Conservation (phyloP, 768 basidiomycete species). For the Chlorophyllum brunneum region DNA sequence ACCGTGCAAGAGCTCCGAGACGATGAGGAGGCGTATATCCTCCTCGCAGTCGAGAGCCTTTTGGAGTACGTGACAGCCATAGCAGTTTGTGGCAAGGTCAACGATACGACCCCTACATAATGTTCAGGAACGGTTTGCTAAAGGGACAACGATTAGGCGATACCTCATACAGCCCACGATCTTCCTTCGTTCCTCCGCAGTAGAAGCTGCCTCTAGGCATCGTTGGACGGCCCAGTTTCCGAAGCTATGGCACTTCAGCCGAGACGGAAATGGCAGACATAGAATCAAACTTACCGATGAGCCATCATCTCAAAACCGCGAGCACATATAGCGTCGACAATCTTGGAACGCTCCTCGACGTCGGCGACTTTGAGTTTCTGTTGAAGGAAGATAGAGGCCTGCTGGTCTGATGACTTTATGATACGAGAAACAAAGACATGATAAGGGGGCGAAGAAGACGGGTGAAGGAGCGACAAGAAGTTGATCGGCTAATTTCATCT, state of each 20-base stretch:
- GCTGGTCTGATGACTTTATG: slow-evolving; percentile 87
- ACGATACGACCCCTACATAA: slow-evolving; percentile 68
- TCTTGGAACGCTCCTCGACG: slow-evolving; percentile 69
- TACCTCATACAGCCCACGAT: slow-evolving; percentile 87
- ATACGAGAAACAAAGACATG: slow-evolving; percentile 79
- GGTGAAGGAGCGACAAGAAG: slow-evolving; percentile 81
- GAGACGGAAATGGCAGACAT: slow-evolving; percentile 7
- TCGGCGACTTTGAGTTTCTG: slow-evolving; percentile 90
- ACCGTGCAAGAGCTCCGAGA: slow-evolving; percentile 78
- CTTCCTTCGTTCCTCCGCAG: slow-evolving; percentile 70
- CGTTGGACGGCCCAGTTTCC: slow-evolving; percentile 92
- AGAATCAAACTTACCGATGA: slow-evolving; percentile 48
- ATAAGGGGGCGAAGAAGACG: slow-evolving; percentile 82
- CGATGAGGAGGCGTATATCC: slow-evolving; percentile 77
- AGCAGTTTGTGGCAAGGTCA: slow-evolving; percentile 84
- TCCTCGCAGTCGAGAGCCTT: slow-evolving; percentile 91
- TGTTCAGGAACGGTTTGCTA: neutral
- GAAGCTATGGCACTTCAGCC: slow-evolving; percentile 45
- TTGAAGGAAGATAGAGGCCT: slow-evolving; percentile 86
- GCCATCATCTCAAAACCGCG: slow-evolving; percentile 93
- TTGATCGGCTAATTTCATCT: slow-evolving; percentile 69
- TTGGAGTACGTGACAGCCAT: slow-evolving; percentile 86
- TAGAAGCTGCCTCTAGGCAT: slow-evolving; percentile 78
- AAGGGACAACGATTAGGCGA: slow-evolving; percentile 10
- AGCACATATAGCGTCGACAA: slow-evolving; percentile 82